These are phyloP conservation scores for Heliocybe sulcata DNA, from an alignment of 1,284 basidiomycete genomes.

Conservation along the genomic window DNA sequence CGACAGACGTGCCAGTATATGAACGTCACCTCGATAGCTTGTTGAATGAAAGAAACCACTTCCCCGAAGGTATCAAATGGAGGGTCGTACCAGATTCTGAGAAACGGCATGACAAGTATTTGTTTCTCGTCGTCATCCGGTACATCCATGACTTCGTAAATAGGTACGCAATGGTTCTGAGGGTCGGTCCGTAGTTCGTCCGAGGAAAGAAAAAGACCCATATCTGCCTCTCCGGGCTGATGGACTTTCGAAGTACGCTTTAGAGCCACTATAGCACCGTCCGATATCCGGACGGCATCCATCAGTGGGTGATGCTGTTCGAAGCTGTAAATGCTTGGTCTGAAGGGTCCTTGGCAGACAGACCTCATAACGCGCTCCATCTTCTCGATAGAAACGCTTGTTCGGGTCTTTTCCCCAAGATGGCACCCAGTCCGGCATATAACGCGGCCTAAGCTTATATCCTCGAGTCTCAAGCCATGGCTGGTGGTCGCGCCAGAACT, in stretches of 20 bases:
- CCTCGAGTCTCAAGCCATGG: background rate
- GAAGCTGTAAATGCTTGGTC: background rate
- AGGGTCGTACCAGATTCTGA: background rate
- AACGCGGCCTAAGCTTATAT: background rate
- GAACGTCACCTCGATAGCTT: conserved; percentile 1
- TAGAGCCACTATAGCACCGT: background rate
- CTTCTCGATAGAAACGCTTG: background rate
- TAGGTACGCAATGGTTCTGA: background rate
- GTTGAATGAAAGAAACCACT: background rate
- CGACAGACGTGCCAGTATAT: background rate
- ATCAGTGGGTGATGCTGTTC: background rate
- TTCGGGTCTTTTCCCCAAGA: background rate
- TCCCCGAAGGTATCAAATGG: conserved; percentile 1
- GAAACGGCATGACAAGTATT: conserved; percentile 1
- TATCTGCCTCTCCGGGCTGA: background rate
- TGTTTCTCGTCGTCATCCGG: background rate
- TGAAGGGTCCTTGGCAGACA: no score
- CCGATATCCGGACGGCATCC: conserved; percentile 1
- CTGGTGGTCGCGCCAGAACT: conserved; percentile 3
- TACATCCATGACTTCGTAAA: conserved; percentile 1
- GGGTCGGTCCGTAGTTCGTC: background rate
- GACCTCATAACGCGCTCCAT: background rate
- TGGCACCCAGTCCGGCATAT: conserved; percentile 2
- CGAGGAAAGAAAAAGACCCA: background rate
- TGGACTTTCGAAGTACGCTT: background rate